phyloP scores from a whole-genome alignment of 371 early-diverging fungal species.

The Apophysomyces elegans region DNA sequence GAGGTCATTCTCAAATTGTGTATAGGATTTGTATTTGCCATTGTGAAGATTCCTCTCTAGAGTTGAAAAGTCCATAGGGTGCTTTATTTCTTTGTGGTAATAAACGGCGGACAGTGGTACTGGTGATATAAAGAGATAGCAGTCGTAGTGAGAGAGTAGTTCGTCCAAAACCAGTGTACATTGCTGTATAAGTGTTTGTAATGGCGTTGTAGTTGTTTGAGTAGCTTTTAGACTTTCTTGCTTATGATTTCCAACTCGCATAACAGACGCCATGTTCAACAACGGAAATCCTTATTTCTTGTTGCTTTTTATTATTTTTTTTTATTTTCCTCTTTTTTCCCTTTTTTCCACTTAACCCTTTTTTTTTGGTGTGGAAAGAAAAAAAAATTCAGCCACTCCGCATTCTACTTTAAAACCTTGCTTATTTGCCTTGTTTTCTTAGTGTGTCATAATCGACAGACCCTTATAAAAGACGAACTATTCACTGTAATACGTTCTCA shows the following conservation, averaged over 20 bases:
- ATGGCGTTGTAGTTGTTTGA: not conserved
- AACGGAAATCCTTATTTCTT: not conserved
- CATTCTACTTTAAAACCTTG: not conserved
- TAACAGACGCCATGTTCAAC: constrained; percentile 10
- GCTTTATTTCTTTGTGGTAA: constrained; percentile 48
- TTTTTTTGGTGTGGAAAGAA: not conserved
- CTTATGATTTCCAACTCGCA: not conserved
- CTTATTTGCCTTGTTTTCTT: not conserved
- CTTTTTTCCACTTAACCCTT: not conserved
- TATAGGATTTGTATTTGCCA: constrained; percentile 47
- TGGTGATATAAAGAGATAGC: constrained; percentile 55
- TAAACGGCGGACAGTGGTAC: constrained; percentile 43
- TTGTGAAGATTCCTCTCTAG: constrained; percentile 46
- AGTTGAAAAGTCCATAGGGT: constrained; percentile 52
- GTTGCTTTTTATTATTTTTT: not conserved
- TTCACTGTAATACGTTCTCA: too few relatives aligned
- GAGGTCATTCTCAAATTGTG: constrained; percentile 49
- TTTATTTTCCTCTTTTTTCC: not conserved
- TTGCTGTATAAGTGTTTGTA: constrained; percentile 21
- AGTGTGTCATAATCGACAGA: too few relatives aligned
- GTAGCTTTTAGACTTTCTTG: not conserved
- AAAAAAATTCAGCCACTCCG: constrained; percentile 9
- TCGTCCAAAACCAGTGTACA: constrained; percentile 43
- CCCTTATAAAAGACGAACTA: too few relatives aligned
- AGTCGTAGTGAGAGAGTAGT: constrained; percentile 34